Evolutionary conservation across 768 basidiomycete genomes (phyloP), one percentile per base, ranked within the genome.

Genomic region (Tulasnella sp.): DNA sequence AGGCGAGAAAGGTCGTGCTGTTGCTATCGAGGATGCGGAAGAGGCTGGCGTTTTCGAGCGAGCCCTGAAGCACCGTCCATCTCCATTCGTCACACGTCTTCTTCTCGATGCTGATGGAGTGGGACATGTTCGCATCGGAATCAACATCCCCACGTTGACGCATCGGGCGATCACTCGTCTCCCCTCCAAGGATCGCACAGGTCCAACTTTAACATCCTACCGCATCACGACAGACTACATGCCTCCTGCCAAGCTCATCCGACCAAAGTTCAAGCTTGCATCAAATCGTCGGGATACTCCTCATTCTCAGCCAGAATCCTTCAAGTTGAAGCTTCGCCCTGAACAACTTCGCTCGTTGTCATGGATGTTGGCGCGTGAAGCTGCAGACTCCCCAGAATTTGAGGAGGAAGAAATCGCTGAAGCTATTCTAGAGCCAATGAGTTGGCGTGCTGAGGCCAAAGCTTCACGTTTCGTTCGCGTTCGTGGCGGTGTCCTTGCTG

Each of bases 331-430:
- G 15, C 73, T 96, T 25, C 77, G 92, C 34, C 75, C 70, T 27
- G 92, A 96, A 59, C 92, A 96, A 61, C 70, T 87, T 19, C 85
- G 91, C 25, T 95, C 91, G 3, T 67, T 95, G 47, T 77, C 77
- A 45, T 96, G 92, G 92, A 95, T 95, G 92, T 66, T 93, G 39
- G 63, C 69, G 39, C 86, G 86, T 60, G 92, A 96, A 64, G 68
- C 74, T 1, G 50, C 58, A 1, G 68, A 76, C 29, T 76, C 77
- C 0, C 64, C 73, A 8, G 81, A 86, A 1, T 96, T 93, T 62
- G 63, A 90, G 25, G 92, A 96, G 64, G 90, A 96, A 63, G 92
- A 96, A 62, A 86, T 95, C 37, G 83, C 88, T 0, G 92, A 96
- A 64, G 87, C 89, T 3, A 75, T 86, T 40, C 70, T 92, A 3